Evolutionary conservation across 2,329 filamentous ascomycete species (phyloP), one percentile per base, ranked within the genome.

Genomic region (Calonectria honghensis): DNA sequence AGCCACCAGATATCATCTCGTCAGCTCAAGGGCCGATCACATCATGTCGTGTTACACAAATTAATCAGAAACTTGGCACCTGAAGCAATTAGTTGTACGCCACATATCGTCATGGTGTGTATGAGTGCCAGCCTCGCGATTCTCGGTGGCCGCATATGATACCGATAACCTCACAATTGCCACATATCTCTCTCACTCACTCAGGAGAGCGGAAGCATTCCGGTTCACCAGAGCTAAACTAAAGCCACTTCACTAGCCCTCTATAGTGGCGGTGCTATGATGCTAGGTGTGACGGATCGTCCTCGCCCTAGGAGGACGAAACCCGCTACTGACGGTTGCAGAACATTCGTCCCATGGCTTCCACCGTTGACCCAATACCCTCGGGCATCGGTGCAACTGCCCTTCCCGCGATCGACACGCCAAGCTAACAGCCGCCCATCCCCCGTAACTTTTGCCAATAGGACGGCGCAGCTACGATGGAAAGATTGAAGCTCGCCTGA

Each of bases 131-230:
- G 68, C 41, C 54, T 52, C 54, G 31, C 27, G 32, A 65, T 24
- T 63, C 35, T 51, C 54, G 48, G 64, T 51, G 29, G 48, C 57
- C 39, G n/a, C 37, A 32, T 18, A 31, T 20, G 45, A 3, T 27
- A 61, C 35, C 41, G 37, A 35, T 24, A 70, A 9, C 68, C 48
- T 45, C 48, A 31, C 50, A 14, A 27, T 59, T 35, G 29, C 65
- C 29, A 57, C 57, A 50, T 24, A 9, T 20, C 18, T 29, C 35
- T 24, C 24, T 20, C 18, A 16, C 35, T 18, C 27, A 32, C 16
- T 50, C 31, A n/a, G 2, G n/a, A 35, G 59, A 57, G 66, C 71
- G 71, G 71, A 73, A 73, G 51, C 3, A 9, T 69, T 73, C 71
- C 71, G 71, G 51, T n/a, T 37, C 20, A 51, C 24, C 4, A 13